Evolutionary conservation across 805 yeast species (phyloP), one percentile per base, ranked within the genome.

Genomic region (Diddensiella transvaalensis): DNA sequence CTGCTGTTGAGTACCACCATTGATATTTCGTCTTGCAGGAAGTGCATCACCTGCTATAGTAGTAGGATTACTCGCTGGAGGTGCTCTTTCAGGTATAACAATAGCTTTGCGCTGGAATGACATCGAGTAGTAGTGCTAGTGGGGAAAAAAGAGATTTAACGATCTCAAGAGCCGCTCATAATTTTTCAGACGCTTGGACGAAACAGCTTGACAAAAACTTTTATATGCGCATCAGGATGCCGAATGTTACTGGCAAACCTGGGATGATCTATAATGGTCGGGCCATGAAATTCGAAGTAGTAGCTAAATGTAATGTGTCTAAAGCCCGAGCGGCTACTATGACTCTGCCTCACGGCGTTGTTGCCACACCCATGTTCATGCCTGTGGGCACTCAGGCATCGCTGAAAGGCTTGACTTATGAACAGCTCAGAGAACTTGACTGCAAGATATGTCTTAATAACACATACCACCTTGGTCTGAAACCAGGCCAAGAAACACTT

Each of bases 341-440:
- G 70, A 57, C 55, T 17, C 63, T 71, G 38, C 75, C 75, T 10
- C 76, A 72, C 53, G 75, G 75, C 4, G 52, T 62, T 5, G 69
- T 71, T 5, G 61, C 67, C 37, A 69, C 76, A 2, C 76, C 76
- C 2, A 73, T 71, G 62, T 72, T 71, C 55, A 72, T 72, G 75
- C 76, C 76, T 1, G 76, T 71, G 2, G 75, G 74, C 40, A 70
- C 75, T 19, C 76, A 72, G 60, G 76, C 76, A 3, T 65, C 75
- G 3, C 60, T 72, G 32, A 72, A 72, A 53, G 76, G 76, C 8
- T 57, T 72, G 36, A 72, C 75, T 2, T 66, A 71, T 5, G 68
- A 69, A 44, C 76, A 72, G 57, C 64, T 72, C 29, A 62, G 61
- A 11, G 60, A 60, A 35, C 59, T 72, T 37, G 71, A 65, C 35